A percentile compares a stretch with the other conserved stretches of the same genome.
Conservation (phyloP, 2,329 filamentous ascomycete genomes). For the Escovopsis weberi region DNA sequence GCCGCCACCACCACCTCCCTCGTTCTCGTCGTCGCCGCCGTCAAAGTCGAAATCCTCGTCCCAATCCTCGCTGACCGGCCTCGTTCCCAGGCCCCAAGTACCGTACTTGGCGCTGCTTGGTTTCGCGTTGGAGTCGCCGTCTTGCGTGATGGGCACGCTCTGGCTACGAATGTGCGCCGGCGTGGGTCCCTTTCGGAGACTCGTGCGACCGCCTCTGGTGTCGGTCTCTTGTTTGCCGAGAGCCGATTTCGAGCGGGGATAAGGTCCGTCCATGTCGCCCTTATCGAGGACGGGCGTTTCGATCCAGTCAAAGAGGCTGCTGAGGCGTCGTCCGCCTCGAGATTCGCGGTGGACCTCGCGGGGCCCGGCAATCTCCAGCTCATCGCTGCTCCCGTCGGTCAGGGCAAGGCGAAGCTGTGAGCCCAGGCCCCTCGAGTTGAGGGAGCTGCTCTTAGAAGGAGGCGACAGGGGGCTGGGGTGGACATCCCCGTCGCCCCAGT, state of each 20-base stretch:
- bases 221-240: conserved; percentile 63
- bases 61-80: conserved; percentile 75
- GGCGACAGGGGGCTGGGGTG: conserved; percentile 44
- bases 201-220: conserved; percentile 51
- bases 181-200: conserved; percentile 52
- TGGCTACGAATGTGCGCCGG: conserved; percentile 64
- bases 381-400: conserved; percentile 36
- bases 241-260: conserved; percentile 57
- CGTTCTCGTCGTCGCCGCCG: conserved; percentile 24
- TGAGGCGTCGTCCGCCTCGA: conserved; percentile 37
- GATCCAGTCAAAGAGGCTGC: conserved; percentile 67
- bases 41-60: conserved; percentile 78
- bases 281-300: conserved; percentile 51
- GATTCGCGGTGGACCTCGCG: conserved; percentile 8
- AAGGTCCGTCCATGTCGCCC: conserved; percentile 39
- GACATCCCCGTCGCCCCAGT: conserved; percentile 43
- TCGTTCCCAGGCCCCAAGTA: conserved; percentile 68
- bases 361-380: conserved; percentile 17
- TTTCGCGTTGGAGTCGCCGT: conserved; percentile 40
- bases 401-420: conserved; percentile 40
- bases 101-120: conserved; percentile 55
- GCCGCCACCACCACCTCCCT: no score
- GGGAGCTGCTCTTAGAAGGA: conserved; percentile 33
- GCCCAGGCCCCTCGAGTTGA: conserved; percentile 38
- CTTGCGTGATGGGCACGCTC: conserved; percentile 61